These are phyloP conservation scores for Solanum habrochaites DNA, from an alignment of 257 asterid genomes.

Conservation along the genomic window DNA sequence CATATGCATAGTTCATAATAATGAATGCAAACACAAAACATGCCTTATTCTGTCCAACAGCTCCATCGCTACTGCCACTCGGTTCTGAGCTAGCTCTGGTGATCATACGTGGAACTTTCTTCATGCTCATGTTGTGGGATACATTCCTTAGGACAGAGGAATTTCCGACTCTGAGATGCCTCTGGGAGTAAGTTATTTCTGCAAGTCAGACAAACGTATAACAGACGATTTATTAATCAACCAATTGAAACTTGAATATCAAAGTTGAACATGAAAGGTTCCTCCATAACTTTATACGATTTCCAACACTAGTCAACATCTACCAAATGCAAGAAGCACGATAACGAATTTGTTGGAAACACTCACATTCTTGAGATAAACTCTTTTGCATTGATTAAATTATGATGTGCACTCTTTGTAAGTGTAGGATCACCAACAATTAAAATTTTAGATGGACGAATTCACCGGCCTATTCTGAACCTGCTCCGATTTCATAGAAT, in stretches of 20 bases:
- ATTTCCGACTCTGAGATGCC: conserved; percentile 4
- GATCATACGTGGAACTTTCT: conserved; percentile 21
- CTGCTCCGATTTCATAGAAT: not conserved
- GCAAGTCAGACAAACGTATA: conserved; percentile 9
- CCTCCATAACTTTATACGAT: not conserved
- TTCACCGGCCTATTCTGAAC: not conserved
- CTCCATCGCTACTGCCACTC: conserved; percentile 28
- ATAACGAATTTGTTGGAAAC: not conserved
- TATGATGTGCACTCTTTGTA: not conserved
- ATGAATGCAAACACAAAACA: conserved; percentile 1
- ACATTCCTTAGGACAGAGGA: conserved; percentile 19
- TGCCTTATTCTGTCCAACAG: conserved; percentile 44
- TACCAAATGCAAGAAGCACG: not conserved
- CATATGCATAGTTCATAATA: not conserved
- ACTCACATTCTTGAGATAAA: not conserved
- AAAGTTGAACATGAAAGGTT: not conserved
- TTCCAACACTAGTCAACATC: not conserved
- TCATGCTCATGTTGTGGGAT: conserved; percentile 12
- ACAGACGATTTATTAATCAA: not conserved
- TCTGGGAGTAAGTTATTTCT: conserved; percentile 25
- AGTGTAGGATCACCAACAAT: not conserved
- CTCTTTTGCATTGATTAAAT: not conserved
- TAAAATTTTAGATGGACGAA: not conserved
- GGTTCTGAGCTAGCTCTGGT: conserved; percentile 49
- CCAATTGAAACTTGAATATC: not conserved